Percentiles rank a stretch among this genome's conserved stretches.
These are phyloP conservation scores for Musa beccarii DNA, from an alignment of 176 grass and related monocot genomes.

Conservation along the genomic window DNA sequence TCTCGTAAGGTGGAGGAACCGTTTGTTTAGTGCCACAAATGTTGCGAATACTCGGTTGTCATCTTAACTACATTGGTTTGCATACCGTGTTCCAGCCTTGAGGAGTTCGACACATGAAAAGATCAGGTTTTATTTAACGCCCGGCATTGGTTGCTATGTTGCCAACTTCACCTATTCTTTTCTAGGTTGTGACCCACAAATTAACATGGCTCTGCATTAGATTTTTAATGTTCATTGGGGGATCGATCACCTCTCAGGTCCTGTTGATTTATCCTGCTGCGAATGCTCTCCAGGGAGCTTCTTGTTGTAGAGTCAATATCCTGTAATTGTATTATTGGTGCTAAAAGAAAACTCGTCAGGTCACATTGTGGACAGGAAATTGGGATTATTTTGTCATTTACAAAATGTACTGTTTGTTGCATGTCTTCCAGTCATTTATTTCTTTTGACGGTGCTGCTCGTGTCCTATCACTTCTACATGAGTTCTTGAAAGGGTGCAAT, in stretches of 20 bases:
- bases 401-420: too few relatives aligned
- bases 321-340: neutral
- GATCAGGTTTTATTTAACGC: neutral
- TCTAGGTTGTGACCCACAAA: neutral
- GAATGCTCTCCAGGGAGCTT: neutral
- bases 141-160: neutral
- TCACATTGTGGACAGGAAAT: neutral
- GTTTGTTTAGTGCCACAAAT: neutral
- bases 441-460: too few relatives aligned
- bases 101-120: neutral
- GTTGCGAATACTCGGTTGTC: too few relatives aligned
- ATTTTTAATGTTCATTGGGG: neutral
- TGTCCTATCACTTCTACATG: too few relatives aligned
- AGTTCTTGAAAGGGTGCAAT: too few relatives aligned
- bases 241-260: neutral
- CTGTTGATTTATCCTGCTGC: neutral
- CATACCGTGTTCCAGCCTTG: neutral
- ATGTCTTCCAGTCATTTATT: too few relatives aligned
- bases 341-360: neutral
- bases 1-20: constrained; percentile 37
- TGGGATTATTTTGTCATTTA: neutral
- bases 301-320: neutral
- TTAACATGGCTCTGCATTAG: neutral
- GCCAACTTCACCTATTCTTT: neutral
- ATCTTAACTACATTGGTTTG: neutral